A percentile compares a stretch with the other conserved stretches of the same genome.
phyloP scores from a whole-genome alignment of 495 filamentous ascomycete species.

The Aspergillus saccharolyticus region DNA sequence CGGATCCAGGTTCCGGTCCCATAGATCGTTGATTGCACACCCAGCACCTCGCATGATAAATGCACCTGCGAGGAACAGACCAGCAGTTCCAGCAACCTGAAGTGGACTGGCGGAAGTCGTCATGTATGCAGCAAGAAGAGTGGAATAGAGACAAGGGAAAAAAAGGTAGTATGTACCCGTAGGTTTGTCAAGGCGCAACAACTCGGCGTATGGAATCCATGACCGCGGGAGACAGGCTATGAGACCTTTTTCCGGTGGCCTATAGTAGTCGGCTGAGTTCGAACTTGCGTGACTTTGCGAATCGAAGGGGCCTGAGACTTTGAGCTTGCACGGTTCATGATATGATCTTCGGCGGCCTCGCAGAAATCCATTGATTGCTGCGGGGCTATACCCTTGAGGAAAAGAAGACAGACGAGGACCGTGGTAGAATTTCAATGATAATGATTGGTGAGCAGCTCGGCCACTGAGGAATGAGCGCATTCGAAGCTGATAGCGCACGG shows the following conservation, averaged over 20 bases:
- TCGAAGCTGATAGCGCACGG: neutral
- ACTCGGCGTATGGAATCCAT: constrained; percentile 89
- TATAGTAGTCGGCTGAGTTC: constrained; percentile 44
- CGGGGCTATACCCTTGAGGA: neutral
- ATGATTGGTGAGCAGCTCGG: neutral
- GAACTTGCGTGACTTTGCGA: neutral
- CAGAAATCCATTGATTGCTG: neutral
- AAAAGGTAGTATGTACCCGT: constrained; percentile 93
- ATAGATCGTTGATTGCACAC: constrained; percentile 95
- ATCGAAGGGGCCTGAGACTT: neutral
- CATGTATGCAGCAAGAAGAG: constrained; percentile 50
- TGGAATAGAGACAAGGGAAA: constrained; percentile 92
- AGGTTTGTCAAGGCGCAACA: constrained; percentile 90
- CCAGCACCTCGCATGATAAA: constrained; percentile 97
- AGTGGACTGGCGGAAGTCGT: constrained; percentile 52
- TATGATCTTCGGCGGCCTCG: neutral
- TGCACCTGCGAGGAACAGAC: constrained; percentile 82
- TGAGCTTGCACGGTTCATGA: neutral
- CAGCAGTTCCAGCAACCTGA: constrained; percentile 60
- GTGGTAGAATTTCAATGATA: neutral
- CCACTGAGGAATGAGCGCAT: neutral
- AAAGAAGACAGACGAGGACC: neutral
- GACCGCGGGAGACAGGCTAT: constrained; percentile 69
- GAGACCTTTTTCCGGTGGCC: constrained; percentile 67
- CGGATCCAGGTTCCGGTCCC: constrained; percentile 90